Evolutionary conservation across 73 alveolate genomes (phyloP).

Genomic region (Paramecium primaurelia): DNA sequence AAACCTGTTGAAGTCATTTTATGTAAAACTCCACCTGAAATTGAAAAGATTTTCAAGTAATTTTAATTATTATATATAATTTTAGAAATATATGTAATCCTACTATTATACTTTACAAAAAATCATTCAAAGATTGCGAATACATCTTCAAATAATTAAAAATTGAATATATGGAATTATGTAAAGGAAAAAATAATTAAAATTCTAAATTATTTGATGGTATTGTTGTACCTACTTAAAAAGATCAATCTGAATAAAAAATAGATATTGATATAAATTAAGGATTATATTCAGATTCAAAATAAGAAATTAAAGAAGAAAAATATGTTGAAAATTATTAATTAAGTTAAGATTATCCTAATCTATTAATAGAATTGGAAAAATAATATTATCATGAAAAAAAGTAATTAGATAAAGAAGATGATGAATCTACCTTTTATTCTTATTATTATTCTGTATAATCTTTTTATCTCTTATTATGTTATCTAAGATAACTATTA

Average conservation of each 20-base stretch:
- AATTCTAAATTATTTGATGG: neutral
- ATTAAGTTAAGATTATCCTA: conserved; percentile 8
- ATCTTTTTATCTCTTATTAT: neutral
- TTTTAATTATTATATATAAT: neutral
- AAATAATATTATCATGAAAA: neutral
- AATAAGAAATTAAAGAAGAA: neutral
- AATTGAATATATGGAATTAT: neutral
- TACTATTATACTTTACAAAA: neutral
- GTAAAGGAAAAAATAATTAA: neutral
- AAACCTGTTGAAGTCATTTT: conserved; percentile 41
- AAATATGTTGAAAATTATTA: neutral
- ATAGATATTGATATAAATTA: neutral
- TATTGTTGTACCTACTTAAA: neutral
- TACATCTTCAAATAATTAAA: conserved; percentile 28
- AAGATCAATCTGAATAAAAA: neutral
- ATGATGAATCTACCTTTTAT: neutral
- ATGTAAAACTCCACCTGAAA: neutral
- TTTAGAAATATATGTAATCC: conserved; percentile 48
- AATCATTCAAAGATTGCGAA: conserved; percentile 21
- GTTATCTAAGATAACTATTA: conserved; percentile 30
- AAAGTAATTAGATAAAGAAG: neutral
- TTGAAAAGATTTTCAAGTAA: conserved; percentile 9
- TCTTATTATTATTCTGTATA: neutral
- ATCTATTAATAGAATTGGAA: neutral
- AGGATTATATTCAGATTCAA: neutral